Conservation (phyloP, 768 basidiomycete genomes). For the Leccinum disarticulatum region DNA sequence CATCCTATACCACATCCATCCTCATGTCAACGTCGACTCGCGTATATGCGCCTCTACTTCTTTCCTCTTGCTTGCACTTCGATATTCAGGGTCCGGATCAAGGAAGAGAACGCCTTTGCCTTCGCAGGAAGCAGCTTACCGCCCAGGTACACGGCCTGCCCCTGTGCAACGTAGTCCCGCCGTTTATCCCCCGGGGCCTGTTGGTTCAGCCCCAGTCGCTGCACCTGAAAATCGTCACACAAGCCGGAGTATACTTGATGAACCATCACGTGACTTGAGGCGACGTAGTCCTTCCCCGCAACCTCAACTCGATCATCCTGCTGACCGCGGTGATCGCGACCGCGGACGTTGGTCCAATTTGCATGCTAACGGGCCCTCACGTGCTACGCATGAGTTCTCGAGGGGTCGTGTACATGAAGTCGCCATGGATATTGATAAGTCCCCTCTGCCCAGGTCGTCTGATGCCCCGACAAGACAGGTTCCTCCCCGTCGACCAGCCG, state of each 20-base stretch:
- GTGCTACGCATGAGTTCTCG: conserved; percentile 19
- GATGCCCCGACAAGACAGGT: conserved; percentile 19
- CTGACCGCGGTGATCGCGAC: conserved; percentile 20
- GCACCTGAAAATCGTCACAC: conserved; percentile 10
- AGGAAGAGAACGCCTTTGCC: conserved; percentile 40
- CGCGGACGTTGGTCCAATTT: conserved; percentile 18
- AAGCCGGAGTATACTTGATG: conserved; percentile 3
- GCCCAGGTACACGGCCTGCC: conserved; percentile 18
- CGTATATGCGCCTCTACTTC: conserved; percentile 20
- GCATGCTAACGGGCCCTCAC: conserved; percentile 11
- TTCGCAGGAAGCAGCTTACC: conserved; percentile 34
- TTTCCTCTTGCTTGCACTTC: conserved; percentile 19
- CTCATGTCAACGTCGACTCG: conserved; percentile 29
- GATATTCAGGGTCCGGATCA: conserved; percentile 29
- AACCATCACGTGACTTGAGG: conserved; percentile 6
- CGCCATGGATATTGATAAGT: conserved; percentile 30
- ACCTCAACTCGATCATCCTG: conserved; percentile 1
- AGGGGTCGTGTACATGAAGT: conserved; percentile 23
- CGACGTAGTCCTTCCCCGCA: conserved; percentile 17
- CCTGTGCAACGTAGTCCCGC: conserved; percentile 12
- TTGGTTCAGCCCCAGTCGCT: conserved; percentile 3
- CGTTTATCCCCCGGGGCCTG: conserved; percentile 7
- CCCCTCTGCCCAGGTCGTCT: conserved; percentile 20
- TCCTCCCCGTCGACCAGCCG: conserved; percentile 16
- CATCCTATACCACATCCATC: conserved; percentile 26